Evolutionary conservation across 23 red algal genomes (phyloP).

Genomic region (Cyanidium caldarium): DNA sequence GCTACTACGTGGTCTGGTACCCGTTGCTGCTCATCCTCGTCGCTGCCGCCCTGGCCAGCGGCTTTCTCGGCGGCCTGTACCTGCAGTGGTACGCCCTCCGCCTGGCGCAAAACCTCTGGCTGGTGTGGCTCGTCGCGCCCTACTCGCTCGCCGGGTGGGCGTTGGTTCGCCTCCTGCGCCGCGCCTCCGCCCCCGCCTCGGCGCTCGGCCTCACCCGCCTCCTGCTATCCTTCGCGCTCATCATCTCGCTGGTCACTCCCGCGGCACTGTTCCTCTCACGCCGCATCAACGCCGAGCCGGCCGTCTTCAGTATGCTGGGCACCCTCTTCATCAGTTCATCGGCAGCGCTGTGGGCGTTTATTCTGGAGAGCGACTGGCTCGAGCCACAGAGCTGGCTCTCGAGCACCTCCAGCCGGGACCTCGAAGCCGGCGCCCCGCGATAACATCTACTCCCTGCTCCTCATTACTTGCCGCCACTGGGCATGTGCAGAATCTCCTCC

Average conservation of each 20-base stretch:
- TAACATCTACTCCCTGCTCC: too few relatives aligned
- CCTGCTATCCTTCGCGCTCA: not conserved
- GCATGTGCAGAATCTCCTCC: not conserved
- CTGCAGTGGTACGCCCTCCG: not conserved
- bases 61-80: not conserved
- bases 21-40: not conserved
- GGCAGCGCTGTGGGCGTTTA: not conserved
- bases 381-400: not conserved
- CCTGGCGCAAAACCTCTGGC: not conserved
- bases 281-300: not conserved
- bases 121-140: not conserved
- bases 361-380: conserved; percentile 3
- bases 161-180: not conserved
- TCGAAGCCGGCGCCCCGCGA: too few relatives aligned
- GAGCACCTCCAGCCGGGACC: not conserved
- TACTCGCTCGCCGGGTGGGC: not conserved
- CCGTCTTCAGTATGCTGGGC: not conserved
- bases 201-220: not conserved
- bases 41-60: not conserved
- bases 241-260: not conserved
- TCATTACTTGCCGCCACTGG: too few relatives aligned
- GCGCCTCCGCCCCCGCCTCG: not conserved
- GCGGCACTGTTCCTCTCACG: not conserved
- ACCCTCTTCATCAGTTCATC: not conserved
- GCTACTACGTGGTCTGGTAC: not conserved